Evolutionary conservation across 179 eudicot genomes (phyloP).

Genomic region (Heliamphora pulchella): DNA sequence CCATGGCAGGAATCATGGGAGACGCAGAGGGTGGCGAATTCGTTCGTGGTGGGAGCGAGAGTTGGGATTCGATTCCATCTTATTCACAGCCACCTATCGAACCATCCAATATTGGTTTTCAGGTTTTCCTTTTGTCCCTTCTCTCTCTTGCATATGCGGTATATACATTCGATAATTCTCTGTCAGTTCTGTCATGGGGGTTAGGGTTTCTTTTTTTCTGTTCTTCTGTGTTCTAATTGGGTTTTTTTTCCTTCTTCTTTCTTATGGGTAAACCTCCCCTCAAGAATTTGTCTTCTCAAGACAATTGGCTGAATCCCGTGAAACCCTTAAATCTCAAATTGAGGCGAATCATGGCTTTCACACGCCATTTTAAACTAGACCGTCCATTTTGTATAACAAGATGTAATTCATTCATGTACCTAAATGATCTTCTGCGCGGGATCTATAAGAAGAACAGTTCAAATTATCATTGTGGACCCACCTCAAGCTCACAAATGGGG

Average conservation of each 20-base stretch:
- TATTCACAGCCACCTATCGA: slow-evolving; percentile 8
- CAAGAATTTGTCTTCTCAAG: no score
- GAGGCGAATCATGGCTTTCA: no score
- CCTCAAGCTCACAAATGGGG: no score
- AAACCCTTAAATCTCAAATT: no score
- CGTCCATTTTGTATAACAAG: no score
- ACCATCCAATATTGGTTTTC: slow-evolving; percentile 7
- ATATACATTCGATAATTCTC: neutral
- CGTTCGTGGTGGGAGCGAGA: neutral
- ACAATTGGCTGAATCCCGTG: no score
- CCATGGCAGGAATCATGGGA: neutral
- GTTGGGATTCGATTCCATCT: neutral
- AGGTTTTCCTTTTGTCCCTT: neutral
- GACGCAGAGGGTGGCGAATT: neutral
- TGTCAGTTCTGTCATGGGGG: neutral
- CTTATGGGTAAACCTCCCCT: neutral
- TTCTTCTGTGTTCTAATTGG: no score
- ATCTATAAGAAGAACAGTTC: no score
- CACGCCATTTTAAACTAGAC: no score
- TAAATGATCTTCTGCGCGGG: no score
- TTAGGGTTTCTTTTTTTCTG: neutral
- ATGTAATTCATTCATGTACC: no score
- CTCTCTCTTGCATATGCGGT: neutral
- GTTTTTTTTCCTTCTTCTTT: neutral
- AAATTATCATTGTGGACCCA: no score